A percentile compares a stretch with the other conserved stretches of the same genome.
These are phyloP conservation scores for Cyphellophora attinorum DNA, from an alignment of 2,329 filamentous ascomycete species.

Conservation along the genomic window DNA sequence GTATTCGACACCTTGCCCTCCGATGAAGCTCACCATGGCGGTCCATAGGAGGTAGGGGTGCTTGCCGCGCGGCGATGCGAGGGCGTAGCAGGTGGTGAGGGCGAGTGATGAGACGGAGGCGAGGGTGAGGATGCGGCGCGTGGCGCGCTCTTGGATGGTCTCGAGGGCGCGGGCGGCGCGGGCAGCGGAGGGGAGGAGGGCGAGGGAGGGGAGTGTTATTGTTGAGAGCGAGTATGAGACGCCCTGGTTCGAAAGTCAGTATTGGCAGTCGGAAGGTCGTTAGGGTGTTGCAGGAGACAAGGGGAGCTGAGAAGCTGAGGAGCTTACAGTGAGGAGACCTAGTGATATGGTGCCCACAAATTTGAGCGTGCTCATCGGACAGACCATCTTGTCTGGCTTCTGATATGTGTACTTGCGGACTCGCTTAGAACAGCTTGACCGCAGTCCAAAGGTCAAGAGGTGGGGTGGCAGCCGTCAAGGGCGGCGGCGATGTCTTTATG, in stretches of 20 bases:
- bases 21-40: slow-evolving; percentile 47
- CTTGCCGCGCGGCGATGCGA: slow-evolving; percentile 64
- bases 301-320: neutral
- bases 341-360: slow-evolving; percentile 87
- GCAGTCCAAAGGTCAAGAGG: too few species aligned
- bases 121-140: slow-evolving; percentile 57
- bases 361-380: slow-evolving; percentile 69
- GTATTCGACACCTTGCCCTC: slow-evolving; percentile 50
- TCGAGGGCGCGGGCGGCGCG: slow-evolving; percentile 61
- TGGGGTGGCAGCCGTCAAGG: too few species aligned
- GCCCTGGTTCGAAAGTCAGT: slow-evolving; percentile 47
- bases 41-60: slow-evolving; percentile 92
- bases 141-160: slow-evolving; percentile 54
- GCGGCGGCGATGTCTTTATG: too few species aligned
- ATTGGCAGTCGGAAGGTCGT: neutral
- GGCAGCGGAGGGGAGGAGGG: slow-evolving; percentile 67
- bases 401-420: too few species aligned
- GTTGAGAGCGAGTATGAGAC: slow-evolving; percentile 76
- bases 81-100: slow-evolving; percentile 65
- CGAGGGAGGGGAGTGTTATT: slow-evolving; percentile 69
- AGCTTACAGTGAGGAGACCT: slow-evolving; percentile 73
- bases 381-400: slow-evolving; percentile 27
- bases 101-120: slow-evolving; percentile 60
- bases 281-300: neutral
- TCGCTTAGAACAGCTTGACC: too few species aligned